phyloP scores from a whole-genome alignment of 768 basidiomycete species.

The Mycena venus region DNA sequence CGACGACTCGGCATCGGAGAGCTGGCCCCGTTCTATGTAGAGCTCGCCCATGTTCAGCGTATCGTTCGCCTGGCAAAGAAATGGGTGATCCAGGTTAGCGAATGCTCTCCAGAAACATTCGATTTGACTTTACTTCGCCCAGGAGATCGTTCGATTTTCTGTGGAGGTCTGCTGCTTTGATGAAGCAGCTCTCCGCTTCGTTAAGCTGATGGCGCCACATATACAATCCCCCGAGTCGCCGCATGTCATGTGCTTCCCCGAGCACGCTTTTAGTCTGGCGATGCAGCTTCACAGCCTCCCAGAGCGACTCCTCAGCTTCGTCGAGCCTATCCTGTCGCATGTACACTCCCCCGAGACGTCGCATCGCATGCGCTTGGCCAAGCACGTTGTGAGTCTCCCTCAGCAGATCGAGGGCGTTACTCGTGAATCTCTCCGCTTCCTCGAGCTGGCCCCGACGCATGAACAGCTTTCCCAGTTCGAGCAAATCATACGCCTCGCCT shows the following conservation, averaged over 20 bases:
- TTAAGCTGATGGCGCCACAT: conserved; percentile 30
- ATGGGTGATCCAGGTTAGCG: background rate
- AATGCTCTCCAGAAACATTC: background rate
- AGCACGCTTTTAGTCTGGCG: conserved; percentile 25
- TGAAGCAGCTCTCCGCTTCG: conserved; percentile 36
- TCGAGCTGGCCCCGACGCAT: conserved; percentile 28
- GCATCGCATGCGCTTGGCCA: conserved; percentile 30
- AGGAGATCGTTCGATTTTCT: conserved; percentile 30
- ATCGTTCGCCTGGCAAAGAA: conserved; percentile 28
- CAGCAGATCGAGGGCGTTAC: conserved; percentile 19
- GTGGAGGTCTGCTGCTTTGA: conserved; percentile 33
- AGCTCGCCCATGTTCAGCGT: conserved; percentile 30
- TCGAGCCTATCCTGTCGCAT: conserved; percentile 32
- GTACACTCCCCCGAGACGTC: conserved; percentile 31
- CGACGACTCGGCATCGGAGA: conserved; percentile 33
- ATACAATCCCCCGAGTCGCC: conserved; percentile 29
- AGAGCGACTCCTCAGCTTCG: conserved; percentile 33
- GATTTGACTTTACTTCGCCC: conserved; percentile 24
- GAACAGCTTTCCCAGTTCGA: conserved; percentile 33
- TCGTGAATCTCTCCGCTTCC: conserved; percentile 23
- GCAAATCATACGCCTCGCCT: conserved; percentile 26
- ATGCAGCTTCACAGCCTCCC: conserved; percentile 33
- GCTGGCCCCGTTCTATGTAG: conserved; percentile 26
- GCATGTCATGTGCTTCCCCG: conserved; percentile 34
- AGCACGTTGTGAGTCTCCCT: conserved; percentile 11